phyloP scores from a whole-genome alignment of 208 protist genomes.

The Leishmania braziliensis region DNA sequence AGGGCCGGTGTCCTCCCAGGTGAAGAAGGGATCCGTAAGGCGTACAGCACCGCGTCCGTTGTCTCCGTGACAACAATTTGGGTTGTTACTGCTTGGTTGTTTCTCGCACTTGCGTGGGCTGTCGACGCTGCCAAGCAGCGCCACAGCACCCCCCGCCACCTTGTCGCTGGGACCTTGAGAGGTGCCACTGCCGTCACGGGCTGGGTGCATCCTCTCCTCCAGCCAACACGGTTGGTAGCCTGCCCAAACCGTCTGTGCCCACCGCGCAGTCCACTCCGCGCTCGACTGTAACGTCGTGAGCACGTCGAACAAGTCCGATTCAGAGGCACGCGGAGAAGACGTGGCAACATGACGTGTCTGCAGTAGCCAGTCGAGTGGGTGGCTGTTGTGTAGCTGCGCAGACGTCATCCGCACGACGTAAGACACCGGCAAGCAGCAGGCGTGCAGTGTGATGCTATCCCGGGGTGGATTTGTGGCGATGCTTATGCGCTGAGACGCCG shows the following conservation, averaged over 20 bases:
- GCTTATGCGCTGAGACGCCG: not conserved
- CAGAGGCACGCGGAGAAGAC: not conserved
- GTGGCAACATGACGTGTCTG: not conserved
- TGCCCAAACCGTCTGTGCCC: slow-evolving; percentile 23
- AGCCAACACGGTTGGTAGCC: slow-evolving; percentile 30
- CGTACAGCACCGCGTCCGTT: not conserved
- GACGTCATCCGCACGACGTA: slow-evolving; percentile 13
- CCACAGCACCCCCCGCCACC: not conserved
- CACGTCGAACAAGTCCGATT: slow-evolving; percentile 7
- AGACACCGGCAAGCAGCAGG: slow-evolving; percentile 15
- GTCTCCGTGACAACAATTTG: not conserved
- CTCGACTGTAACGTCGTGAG: slow-evolving; percentile 23
- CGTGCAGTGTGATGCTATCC: slow-evolving; percentile 19
- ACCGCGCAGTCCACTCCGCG: slow-evolving; percentile 7
- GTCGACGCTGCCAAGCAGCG: not conserved
- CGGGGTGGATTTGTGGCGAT: not conserved
- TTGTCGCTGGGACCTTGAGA: not conserved
- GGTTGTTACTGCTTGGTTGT: not conserved
- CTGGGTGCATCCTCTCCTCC: not conserved
- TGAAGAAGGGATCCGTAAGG: slow-evolving; percentile 10
- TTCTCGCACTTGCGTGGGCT: not conserved
- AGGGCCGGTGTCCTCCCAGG: not conserved
- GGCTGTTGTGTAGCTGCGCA: not conserved
- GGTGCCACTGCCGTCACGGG: not conserved
- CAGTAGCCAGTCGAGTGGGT: slow-evolving; percentile 32